Conservation (phyloP, 2,329 filamentous ascomycete species). For the Colletotrichum falcatum region DNA sequence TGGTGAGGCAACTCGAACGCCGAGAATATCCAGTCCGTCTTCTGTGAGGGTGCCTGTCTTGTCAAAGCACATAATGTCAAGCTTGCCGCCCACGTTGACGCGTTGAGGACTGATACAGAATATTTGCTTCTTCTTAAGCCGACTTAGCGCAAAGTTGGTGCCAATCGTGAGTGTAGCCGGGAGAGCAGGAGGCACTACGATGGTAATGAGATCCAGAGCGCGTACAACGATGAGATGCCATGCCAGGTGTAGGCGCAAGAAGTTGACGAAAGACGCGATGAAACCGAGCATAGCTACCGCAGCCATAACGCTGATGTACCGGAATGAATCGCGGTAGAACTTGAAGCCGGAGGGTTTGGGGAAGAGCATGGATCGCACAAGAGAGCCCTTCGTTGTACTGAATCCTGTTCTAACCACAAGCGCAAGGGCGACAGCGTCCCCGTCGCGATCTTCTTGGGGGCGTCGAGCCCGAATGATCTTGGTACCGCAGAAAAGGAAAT, state of each 20-base stretch:
- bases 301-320: slow-evolving; percentile 98
- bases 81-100: slow-evolving; percentile 95
- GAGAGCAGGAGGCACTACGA: slow-evolving; percentile 94
- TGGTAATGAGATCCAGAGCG: slow-evolving; percentile 95
- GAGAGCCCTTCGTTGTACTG: slow-evolving; percentile 94
- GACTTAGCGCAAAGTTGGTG: slow-evolving; percentile 90
- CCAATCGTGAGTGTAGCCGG: slow-evolving; percentile 96
- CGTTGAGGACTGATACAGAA: slow-evolving; percentile 98
- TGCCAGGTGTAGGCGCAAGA: slow-evolving; percentile 82
- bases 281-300: slow-evolving; percentile 88
- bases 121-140: slow-evolving; percentile 89
- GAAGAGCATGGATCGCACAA: slow-evolving; percentile 98
- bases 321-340: slow-evolving; percentile 97
- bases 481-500: slow-evolving; percentile 95
- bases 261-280: slow-evolving; percentile 91
- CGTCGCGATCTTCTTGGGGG: slow-evolving; percentile 86
- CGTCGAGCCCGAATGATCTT: slow-evolving; percentile 92
- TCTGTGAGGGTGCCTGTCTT: slow-evolving; percentile 99
- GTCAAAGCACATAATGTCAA: slow-evolving; percentile 97
- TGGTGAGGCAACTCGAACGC: slow-evolving; percentile 81
- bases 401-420: slow-evolving; percentile 96
- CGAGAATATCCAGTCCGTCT: slow-evolving; percentile 93
- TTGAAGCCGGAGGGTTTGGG: slow-evolving; percentile 98
- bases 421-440: slow-evolving; percentile 90
- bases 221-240: slow-evolving; percentile 94